Evolutionary conservation across 768 basidiomycete species (phyloP).

Genomic region (Termitomyces sp.): DNA sequence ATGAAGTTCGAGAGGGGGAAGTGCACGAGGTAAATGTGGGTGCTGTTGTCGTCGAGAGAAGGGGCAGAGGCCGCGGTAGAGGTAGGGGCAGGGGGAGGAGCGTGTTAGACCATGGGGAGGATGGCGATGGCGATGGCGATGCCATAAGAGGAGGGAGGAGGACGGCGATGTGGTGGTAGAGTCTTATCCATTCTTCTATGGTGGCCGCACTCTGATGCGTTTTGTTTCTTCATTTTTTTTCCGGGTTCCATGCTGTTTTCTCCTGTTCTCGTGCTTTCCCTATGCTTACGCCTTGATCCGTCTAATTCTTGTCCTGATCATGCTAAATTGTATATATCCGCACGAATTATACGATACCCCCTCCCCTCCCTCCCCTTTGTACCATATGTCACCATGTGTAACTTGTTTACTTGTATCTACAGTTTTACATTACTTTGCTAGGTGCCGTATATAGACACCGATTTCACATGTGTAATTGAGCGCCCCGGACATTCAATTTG

Average conservation of each 20-base stretch:
- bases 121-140: background rate
- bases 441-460: background rate
- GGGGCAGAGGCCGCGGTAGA: background rate
- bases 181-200: background rate
- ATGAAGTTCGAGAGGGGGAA: constrained; percentile 1
- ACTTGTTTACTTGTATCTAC: background rate
- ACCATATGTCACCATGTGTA: background rate
- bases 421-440: background rate
- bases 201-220: background rate
- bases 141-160: background rate
- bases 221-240: background rate
- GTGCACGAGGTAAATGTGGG: background rate
- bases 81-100: background rate
- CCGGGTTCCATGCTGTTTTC: background rate
- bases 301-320: background rate
- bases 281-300: background rate
- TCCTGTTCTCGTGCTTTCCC: background rate
- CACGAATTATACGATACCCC: background rate
- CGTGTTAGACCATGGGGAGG: background rate
- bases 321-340: background rate
- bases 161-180: constrained; percentile 1
- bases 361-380: background rate
- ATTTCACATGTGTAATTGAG: background rate
- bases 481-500: background rate
- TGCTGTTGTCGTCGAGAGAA: background rate